Percentiles rank a stretch among this genome's conserved stretches.
phyloP scores from a whole-genome alignment of 176 grass and related monocot species.

The Coix lacrymajobi region DNA sequence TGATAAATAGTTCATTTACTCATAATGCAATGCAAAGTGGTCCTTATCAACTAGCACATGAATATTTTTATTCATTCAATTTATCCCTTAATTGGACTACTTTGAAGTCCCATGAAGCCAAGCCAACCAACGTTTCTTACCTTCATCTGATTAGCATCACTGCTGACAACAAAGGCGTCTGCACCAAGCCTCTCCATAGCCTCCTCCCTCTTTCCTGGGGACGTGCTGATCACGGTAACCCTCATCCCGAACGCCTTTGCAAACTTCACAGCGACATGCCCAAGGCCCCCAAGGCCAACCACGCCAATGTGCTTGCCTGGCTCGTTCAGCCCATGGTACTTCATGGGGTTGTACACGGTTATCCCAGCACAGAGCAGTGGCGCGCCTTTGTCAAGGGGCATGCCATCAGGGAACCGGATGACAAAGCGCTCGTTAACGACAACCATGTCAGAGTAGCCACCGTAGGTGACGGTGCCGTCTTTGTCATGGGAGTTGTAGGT shows the following conservation, averaged over 20 bases:
- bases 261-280: slow-evolving; percentile 67
- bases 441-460: slow-evolving; percentile 51
- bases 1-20: background rate
- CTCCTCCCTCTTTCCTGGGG: slow-evolving; percentile 42
- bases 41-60: background rate
- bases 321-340: slow-evolving; percentile 27
- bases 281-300: slow-evolving; percentile 57
- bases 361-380: slow-evolving; percentile 64
- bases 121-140: background rate
- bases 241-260: slow-evolving; percentile 54
- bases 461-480: slow-evolving; percentile 42
- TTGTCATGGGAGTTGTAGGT: slow-evolving; percentile 55
- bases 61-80: background rate
- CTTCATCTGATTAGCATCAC: slow-evolving; percentile 40
- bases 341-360: slow-evolving; percentile 67
- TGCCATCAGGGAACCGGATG: slow-evolving; percentile 35
- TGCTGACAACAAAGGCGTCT: slow-evolving; percentile 48
- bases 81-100: background rate
- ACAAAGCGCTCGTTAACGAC: slow-evolving; percentile 44
- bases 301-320: slow-evolving; percentile 46
- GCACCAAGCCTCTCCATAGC: slow-evolving; percentile 46
- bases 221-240: slow-evolving; percentile 62
- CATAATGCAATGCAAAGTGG: background rate
- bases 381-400: slow-evolving; percentile 43
- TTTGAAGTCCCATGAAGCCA: background rate